Percentiles rank a stretch among this genome's conserved stretches.
Conservation (phyloP, 257 asterid genomes). For the Solanum chmielewskii region DNA sequence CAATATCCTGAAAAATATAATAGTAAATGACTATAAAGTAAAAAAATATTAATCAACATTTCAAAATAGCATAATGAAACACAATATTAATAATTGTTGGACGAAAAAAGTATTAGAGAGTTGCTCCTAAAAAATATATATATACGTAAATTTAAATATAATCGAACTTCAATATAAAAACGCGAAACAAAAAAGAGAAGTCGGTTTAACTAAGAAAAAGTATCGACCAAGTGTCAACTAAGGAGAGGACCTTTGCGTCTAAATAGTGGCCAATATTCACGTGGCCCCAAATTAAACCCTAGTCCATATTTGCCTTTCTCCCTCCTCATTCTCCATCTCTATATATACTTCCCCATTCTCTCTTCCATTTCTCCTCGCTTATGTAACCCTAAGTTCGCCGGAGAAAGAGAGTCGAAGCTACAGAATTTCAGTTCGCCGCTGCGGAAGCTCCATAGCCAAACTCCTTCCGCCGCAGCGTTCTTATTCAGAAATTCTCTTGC, state of each 20-base stretch:
- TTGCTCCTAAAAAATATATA: too few species aligned
- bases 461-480: not conserved
- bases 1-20: too few species aligned
- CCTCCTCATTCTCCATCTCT: not conserved
- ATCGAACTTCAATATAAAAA: not conserved
- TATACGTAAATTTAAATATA: not conserved
- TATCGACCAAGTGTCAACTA: not conserved
- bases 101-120: too few species aligned
- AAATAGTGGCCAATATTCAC: slow-evolving; percentile 12
- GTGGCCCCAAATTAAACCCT: not conserved
- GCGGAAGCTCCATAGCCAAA: not conserved
- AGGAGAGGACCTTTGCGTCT: not conserved
- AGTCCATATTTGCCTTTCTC: not conserved
- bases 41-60: too few species aligned
- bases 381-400: not conserved
- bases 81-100: too few species aligned
- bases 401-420: not conserved
- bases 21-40: too few species aligned
- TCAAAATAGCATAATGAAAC: too few species aligned
- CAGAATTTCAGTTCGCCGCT: slow-evolving; percentile 1
- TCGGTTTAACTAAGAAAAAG: not conserved
- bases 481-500: not conserved
- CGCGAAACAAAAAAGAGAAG: not conserved
- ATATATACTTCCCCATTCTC: not conserved
- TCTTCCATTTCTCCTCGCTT: not conserved